phyloP scores from a whole-genome alignment of 2,329 filamentous ascomycete species.

The Epichloe glyceriae region DNA sequence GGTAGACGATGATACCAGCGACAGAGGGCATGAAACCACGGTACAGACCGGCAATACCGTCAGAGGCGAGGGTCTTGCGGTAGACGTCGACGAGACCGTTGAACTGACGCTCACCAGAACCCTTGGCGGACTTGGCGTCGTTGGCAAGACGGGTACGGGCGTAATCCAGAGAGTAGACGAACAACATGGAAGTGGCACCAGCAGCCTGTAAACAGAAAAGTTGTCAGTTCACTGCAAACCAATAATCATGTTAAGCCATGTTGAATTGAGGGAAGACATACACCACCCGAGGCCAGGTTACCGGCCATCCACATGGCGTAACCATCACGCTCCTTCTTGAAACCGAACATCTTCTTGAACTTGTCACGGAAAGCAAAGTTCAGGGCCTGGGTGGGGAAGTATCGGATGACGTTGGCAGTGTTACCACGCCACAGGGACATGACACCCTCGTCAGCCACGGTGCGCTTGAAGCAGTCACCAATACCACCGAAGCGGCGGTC shows the following conservation, averaged over 20 bases:
- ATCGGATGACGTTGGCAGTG: conserved; percentile 99
- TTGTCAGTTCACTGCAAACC: conserved; percentile 3
- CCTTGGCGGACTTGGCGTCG: conserved; percentile 98
- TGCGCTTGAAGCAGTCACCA: conserved; percentile 87
- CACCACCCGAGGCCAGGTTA: conserved; percentile 99
- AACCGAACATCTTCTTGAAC: conserved; percentile 99
- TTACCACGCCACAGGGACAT: conserved; percentile 98
- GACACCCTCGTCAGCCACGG: conserved; percentile 79
- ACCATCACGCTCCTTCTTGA: conserved; percentile 99
- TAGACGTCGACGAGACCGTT: conserved; percentile 99
- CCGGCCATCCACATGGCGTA: conserved; percentile 98
- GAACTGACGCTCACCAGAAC: conserved; percentile 97
- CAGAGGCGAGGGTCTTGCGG: conserved; percentile 98
- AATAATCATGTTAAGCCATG: neutral
- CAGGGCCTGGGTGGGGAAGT: conserved; percentile 99
- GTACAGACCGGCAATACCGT: conserved; percentile 99
- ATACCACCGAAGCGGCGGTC: conserved; percentile 96
- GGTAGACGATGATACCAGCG: conserved; percentile 98
- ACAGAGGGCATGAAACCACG: conserved; percentile 99
- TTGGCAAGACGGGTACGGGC: conserved; percentile 99
- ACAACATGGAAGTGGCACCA: conserved; percentile 98
- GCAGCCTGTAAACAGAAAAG: conserved; percentile 48
- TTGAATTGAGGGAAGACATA: conserved; percentile 36
- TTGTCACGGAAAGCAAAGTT: conserved; percentile 99
- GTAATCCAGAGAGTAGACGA: conserved; percentile 99